These are phyloP conservation scores for Hyphodiscus sp. DNA, from an alignment of 2,329 filamentous ascomycete genomes.

Conservation along the genomic window DNA sequence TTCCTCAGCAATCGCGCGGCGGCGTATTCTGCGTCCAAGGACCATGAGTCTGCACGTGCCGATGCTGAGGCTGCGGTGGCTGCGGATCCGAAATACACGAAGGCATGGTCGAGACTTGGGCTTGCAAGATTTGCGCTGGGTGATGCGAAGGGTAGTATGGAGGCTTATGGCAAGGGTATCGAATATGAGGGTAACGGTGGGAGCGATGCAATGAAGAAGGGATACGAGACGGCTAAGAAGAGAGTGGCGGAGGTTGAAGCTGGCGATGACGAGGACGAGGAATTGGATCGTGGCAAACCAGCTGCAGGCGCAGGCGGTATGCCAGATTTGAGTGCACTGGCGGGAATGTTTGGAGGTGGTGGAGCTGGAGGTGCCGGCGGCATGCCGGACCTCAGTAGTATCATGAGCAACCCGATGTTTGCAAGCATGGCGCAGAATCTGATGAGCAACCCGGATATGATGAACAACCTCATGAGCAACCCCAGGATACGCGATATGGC, in stretches of 20 bases:
- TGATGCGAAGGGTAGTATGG: slow-evolving; percentile 85
- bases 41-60: slow-evolving; percentile 76
- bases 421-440: slow-evolving; percentile 93
- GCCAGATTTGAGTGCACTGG: slow-evolving; percentile 65
- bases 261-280: slow-evolving; percentile 37
- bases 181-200: slow-evolving; percentile 90
- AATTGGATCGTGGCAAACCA: slow-evolving; percentile 41
- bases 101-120: slow-evolving; percentile 92
- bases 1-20: slow-evolving; percentile 97
- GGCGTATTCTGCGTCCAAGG: slow-evolving; percentile 76
- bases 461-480: slow-evolving; percentile 92
- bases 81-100: slow-evolving; percentile 88
- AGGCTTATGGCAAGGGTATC: slow-evolving; percentile 89
- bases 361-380: slow-evolving; percentile 61
- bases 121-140: slow-evolving; percentile 88
- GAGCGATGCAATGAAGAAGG: slow-evolving; percentile 95
- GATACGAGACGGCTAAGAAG: slow-evolving; percentile 86
- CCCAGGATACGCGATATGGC: slow-evolving; percentile 84
- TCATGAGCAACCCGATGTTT: slow-evolving; percentile 99
- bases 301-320: slow-evolving; percentile 53
- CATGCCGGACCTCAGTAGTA: slow-evolving; percentile 78
- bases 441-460: slow-evolving; percentile 93
- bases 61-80: slow-evolving; percentile 89
- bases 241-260: slow-evolving; percentile 73
- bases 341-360: slow-evolving; percentile 65